Evolutionary conservation across 2,329 filamentous ascomycete genomes (phyloP).

Genomic region (Colletotrichum tanaceti): DNA sequence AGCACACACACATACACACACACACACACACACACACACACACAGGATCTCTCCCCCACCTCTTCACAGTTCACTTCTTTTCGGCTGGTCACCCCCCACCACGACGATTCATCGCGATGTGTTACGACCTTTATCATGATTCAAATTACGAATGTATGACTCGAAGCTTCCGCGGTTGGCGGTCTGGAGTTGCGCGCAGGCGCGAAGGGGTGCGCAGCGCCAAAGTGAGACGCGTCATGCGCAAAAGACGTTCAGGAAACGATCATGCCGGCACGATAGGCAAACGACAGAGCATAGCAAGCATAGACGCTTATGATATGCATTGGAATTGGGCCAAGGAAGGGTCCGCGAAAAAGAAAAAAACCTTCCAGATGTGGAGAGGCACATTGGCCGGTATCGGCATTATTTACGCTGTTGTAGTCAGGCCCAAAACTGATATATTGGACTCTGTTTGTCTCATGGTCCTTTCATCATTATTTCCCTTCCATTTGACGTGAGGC

Average conservation of each 20-base stretch:
- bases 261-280: slow-evolving; percentile 41
- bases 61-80: slow-evolving; percentile 36
- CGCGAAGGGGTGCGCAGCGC: slow-evolving; percentile 29
- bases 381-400: slow-evolving; percentile 29
- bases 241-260: slow-evolving; percentile 36
- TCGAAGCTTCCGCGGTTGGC: slow-evolving; percentile 32
- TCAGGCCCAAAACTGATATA: slow-evolving; percentile 34
- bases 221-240: slow-evolving; percentile 38
- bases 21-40: too few relatives aligned
- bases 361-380: slow-evolving; percentile 21
- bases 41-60: slow-evolving; percentile 11
- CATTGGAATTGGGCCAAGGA: slow-evolving; percentile 29
- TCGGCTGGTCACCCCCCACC: slow-evolving; percentile 40
- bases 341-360: slow-evolving; percentile 14
- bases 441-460: slow-evolving; percentile 28
- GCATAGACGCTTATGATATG: slow-evolving; percentile 40
- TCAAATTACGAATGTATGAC: slow-evolving; percentile 43
- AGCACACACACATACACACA: not conserved
- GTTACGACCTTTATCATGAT: slow-evolving; percentile 42
- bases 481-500: not conserved
- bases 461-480: not conserved
- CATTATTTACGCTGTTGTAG: slow-evolving; percentile 35
- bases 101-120: slow-evolving; percentile 41
- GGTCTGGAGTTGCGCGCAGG: slow-evolving; percentile 37
- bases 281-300: slow-evolving; percentile 41